Base-by-base conservation (phyloP, 2,329 filamentous ascomycete genomes). In the Trichophyton schoenleinii region DNA sequence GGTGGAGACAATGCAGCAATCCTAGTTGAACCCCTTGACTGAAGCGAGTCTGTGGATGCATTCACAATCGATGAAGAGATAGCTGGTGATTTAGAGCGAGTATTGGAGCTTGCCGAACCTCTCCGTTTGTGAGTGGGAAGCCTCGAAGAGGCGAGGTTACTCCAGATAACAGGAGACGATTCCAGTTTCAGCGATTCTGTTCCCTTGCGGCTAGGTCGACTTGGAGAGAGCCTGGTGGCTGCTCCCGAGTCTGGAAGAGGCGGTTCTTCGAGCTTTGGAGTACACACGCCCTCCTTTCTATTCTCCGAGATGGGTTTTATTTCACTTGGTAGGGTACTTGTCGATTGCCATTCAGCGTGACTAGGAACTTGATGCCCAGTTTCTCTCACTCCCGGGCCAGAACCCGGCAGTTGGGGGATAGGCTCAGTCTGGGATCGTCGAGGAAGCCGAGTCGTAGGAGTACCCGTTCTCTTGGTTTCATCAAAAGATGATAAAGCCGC, bases 131-230 rank as follows among this genome's bases (percentile, higher is more conserved):
- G 80, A 13, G 77, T 73, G 7, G 72, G 74, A 15, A 76, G 74
- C 28, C 76, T 76, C 22, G 81, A 71, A 49, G 72, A 74, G 2
- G 75, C 70, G 63, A 84, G 73, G 63, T 83, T 82, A 66, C 81
- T 84, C 63, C 81, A 79, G 15, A 84, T 78, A 13, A 84, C 72
- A 3, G 81, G 79, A 0, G 79, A 80, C 11, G 78, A 75, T 11
- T 77, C 74, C 61, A 78, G 75, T 34, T 83, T 80, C 55, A 89
- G 77, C 62, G 83, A 79, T 3, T 83, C 81, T 0, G 85, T 85
- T 25, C 86, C 86, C 67, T 88, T 83, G 70, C 87, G 80, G 67
- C 86, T 89, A 0, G 87, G 87, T 58, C 87, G 78, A 38, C 75
- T 46, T 59, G 57, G 57, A 46, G 38, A 34, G 13, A 58, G 55